These are phyloP conservation scores for Cladochytrium replicatum DNA, from an alignment of 192 early-diverging fungal species.

Conservation along the genomic window DNA sequence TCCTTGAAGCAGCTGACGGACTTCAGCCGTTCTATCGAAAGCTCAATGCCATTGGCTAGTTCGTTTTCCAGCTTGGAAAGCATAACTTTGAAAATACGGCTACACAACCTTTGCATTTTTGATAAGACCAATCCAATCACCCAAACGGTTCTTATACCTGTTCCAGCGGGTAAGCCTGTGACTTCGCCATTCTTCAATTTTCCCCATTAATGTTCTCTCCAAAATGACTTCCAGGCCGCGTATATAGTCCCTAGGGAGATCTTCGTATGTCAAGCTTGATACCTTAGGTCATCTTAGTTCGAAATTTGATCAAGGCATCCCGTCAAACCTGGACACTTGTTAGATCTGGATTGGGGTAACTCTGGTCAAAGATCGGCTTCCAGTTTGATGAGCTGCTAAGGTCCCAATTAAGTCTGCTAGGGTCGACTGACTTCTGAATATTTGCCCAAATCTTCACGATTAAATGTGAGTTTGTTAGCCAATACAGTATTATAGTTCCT, in stretches of 20 bases:
- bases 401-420: conserved; percentile 28
- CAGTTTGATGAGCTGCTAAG: conserved; percentile 16
- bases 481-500: conserved; percentile 3
- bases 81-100: conserved; percentile 26
- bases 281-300: background rate
- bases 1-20: conserved; percentile 6
- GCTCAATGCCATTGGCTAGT: conserved; percentile 1
- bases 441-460: conserved; percentile 41
- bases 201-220: conserved; percentile 26
- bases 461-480: background rate
- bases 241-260: conserved; percentile 5
- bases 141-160: conserved; percentile 18
- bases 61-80: conserved; percentile 29
- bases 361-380: conserved; percentile 23
- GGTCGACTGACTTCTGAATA: conserved; percentile 27
- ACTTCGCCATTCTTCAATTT: conserved; percentile 38
- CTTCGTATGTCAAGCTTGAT: background rate
- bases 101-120: conserved; percentile 20
- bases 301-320: background rate
- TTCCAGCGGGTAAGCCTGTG: conserved; percentile 44
- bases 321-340: conserved; percentile 21
- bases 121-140: background rate
- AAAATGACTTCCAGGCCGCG: conserved; percentile 32
- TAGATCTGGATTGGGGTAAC: conserved; percentile 2
- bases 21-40: conserved; percentile 16